phyloP scores from a whole-genome alignment of 1,284 basidiomycete genomes.

The Rhodotorula sp. region DNA sequence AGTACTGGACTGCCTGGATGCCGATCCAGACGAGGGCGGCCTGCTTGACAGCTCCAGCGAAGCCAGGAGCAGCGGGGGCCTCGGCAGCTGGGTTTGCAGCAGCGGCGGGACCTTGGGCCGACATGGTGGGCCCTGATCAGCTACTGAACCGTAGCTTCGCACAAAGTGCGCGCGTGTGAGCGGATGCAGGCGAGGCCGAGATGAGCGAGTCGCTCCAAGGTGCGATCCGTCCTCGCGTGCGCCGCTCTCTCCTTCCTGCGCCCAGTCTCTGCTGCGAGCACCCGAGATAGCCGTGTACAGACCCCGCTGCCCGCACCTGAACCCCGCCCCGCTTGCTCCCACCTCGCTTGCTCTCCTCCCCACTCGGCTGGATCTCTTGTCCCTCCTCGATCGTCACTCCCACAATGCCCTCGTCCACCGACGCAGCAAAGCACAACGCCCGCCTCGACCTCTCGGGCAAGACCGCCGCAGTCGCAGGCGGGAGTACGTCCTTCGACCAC shows the following conservation, averaged over 20 bases:
- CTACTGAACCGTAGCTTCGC: background rate
- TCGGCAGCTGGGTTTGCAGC: background rate
- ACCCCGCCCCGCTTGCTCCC: background rate
- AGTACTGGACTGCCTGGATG: background rate
- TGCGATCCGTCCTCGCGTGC: too few relatives aligned
- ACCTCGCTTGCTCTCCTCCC: background rate
- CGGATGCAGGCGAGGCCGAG: background rate
- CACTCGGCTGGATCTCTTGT: background rate
- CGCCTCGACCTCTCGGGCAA: conserved; percentile 41
- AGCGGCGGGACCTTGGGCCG: background rate
- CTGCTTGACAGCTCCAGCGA: background rate
- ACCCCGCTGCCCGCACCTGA: background rate
- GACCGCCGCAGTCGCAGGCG: conserved; percentile 45
- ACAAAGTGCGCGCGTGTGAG: background rate
- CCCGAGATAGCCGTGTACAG: too few relatives aligned
- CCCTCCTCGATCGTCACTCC: background rate
- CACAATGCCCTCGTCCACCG: conserved; percentile 18
- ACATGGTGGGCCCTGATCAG: background rate
- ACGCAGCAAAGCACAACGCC: conserved; percentile 32
- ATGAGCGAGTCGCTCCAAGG: background rate
- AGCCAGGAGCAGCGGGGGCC: background rate
- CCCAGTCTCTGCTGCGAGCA: background rate
- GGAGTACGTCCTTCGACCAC: conserved; percentile 8
- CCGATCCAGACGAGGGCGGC: background rate
- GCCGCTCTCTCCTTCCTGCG: background rate